Evolutionary conservation across 208 protist genomes (phyloP).

Genomic region (Crithidia sp.): DNA sequence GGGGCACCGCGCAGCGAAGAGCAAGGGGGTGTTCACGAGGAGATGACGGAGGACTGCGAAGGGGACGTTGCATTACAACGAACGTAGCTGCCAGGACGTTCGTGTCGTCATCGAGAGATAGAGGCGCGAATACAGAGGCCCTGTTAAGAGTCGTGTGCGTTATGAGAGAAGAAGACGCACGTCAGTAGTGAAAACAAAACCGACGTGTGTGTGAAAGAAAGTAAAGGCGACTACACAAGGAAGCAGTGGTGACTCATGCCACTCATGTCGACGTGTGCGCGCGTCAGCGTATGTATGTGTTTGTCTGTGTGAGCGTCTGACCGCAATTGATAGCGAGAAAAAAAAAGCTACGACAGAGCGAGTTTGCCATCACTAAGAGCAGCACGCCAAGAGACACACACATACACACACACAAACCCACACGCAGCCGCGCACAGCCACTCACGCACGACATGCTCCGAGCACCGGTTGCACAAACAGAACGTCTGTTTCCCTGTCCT

Average conservation of each 20-base stretch:
- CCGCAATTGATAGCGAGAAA: neutral
- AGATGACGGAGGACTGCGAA: too few species aligned
- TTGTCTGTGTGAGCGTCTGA: neutral
- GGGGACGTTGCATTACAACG: too few species aligned
- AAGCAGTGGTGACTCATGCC: constrained; percentile 9
- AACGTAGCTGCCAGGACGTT: neutral
- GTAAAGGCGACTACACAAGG: neutral
- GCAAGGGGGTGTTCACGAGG: too few species aligned
- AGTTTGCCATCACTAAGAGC: too few species aligned
- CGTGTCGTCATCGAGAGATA: neutral
- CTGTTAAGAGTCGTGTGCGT: constrained; percentile 24
- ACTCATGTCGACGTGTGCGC: neutral
- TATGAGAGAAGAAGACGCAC: constrained; percentile 7
- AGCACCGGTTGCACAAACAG: constrained; percentile 2
- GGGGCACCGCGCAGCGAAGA: too few species aligned
- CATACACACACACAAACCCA: neutral
- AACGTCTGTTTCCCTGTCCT: neutral
- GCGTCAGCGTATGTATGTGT: neutral
- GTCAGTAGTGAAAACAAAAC: neutral
- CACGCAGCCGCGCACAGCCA: neutral
- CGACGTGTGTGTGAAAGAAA: neutral
- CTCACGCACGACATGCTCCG: neutral
- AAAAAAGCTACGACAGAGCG: neutral
- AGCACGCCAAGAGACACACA: constrained; percentile 9
- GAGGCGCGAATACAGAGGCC: constrained; percentile 10